Percentiles rank a stretch among this genome's conserved stretches.
Conservation (phyloP, 2,329 filamentous ascomycete genomes). For the Mollisia scopiformis region DNA sequence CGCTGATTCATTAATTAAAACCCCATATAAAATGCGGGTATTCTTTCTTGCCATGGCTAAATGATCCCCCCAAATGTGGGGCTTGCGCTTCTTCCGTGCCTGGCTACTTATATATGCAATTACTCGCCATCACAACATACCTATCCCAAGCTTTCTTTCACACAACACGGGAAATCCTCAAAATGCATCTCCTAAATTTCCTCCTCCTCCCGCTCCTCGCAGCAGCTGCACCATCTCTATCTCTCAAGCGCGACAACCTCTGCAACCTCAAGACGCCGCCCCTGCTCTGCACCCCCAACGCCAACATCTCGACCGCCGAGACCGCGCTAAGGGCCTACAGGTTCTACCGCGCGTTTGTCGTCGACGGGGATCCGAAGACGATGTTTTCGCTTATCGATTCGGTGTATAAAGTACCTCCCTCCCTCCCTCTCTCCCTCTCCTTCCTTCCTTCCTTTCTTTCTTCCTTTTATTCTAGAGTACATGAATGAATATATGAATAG, state of each 20-base stretch:
- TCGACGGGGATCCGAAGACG: slow-evolving; percentile 22
- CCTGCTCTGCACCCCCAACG: slow-evolving; percentile 18
- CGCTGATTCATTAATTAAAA: too few relatives aligned
- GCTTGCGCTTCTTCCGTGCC: too few relatives aligned
- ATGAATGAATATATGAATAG: too few relatives aligned
- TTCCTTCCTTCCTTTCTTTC: too few relatives aligned
- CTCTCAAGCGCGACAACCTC: slow-evolving; percentile 18
- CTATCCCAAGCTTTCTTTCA: slow-evolving; percentile 14
- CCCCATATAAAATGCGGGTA: too few relatives aligned
- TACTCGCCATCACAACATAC: not conserved
- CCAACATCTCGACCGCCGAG: slow-evolving; percentile 17
- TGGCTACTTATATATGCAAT: not conserved
- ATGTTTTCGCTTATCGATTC: slow-evolving; percentile 25
- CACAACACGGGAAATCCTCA: too few relatives aligned
- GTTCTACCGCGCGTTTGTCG: slow-evolving; percentile 23
- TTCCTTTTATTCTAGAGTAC: too few relatives aligned
- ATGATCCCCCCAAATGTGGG: too few relatives aligned
- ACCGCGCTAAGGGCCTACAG: slow-evolving; percentile 19
- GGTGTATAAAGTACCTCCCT: slow-evolving; percentile 4
- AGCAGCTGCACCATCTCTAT: not conserved
- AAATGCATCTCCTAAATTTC: too few relatives aligned
- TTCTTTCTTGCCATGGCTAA: not conserved
- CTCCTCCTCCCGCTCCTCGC: slow-evolving; percentile 10
- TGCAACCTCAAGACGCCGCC: slow-evolving; percentile 20
- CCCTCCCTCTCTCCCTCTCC: too few relatives aligned